A percentile compares a stretch with the other conserved stretches of the same genome.
phyloP scores from a whole-genome alignment of 805 yeast species.

The Monosporozyma solicola region DNA sequence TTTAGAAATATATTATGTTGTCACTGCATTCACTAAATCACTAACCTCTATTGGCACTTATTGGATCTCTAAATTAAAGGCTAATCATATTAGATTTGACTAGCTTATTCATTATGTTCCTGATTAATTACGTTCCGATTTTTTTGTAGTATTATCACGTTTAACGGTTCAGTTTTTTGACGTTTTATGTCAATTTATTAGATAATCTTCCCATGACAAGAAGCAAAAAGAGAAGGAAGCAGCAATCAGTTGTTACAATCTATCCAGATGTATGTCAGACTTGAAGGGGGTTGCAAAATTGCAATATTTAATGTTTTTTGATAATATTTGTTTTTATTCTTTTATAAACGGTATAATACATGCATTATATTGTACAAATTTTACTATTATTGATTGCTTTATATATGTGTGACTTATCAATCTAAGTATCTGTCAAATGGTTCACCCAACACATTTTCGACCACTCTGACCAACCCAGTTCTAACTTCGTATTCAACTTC shows the following conservation, averaged over 20 bases:
- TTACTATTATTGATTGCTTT: not conserved
- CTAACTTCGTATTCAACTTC: constrained; percentile 86
- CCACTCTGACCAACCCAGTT: constrained; percentile 79
- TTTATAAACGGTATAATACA: not conserved
- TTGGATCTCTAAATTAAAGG: not conserved
- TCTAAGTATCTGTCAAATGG: constrained; percentile 77
- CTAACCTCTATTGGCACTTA: not conserved
- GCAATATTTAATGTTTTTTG: not conserved
- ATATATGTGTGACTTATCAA: constrained; percentile 10
- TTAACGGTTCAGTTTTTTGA: not conserved
- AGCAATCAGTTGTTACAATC: too few relatives aligned
- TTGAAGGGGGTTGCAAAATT: too few relatives aligned
- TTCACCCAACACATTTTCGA: constrained; percentile 90
- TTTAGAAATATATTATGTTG: not conserved
- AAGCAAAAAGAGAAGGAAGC: too few relatives aligned
- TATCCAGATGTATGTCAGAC: too few relatives aligned
- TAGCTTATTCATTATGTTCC: not conserved
- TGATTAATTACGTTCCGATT: not conserved
- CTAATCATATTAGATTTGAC: not conserved
- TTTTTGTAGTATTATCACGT: not conserved
- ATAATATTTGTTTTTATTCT: not conserved
- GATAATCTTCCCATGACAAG: not conserved
- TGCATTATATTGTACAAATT: not conserved
- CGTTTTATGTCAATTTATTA: not conserved
- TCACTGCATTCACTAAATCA: not conserved